Percentiles rank a stretch among this genome's conserved stretches.
Conservation (phyloP, 2,329 filamentous ascomycete species). For the Dactylellina cionopaga region DNA sequence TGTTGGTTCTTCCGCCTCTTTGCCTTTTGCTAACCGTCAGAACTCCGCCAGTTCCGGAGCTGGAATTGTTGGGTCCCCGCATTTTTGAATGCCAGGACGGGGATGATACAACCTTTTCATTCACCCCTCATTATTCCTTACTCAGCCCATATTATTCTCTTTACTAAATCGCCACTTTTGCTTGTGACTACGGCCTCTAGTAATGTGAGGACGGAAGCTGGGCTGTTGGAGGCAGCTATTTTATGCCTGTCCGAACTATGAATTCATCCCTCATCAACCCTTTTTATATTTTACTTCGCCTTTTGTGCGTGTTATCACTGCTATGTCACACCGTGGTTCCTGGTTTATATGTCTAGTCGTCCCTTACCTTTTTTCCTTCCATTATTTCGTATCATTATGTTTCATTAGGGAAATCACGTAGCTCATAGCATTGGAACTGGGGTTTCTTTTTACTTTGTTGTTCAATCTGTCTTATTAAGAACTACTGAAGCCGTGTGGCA, state of each 20-base stretch:
- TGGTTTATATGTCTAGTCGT: conserved; percentile 8
- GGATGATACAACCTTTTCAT: background rate
- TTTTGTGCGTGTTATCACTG: conserved; percentile 12
- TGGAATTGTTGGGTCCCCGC: conserved; percentile 35
- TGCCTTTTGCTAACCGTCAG: conserved; percentile 34
- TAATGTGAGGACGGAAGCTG: too few species aligned
- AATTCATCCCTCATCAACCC: background rate
- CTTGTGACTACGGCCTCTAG: too few species aligned
- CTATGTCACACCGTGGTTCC: conserved; percentile 32
- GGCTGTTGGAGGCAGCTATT: too few species aligned
- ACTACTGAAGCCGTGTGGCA: conserved; percentile 27
- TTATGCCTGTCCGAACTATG: background rate
- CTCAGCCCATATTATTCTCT: background rate
- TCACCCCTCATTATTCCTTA: background rate
- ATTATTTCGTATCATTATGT: conserved; percentile 15
- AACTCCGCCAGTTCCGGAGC: conserved; percentile 14
- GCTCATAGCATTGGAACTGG: conserved; percentile 52
- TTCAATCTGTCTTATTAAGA: background rate
- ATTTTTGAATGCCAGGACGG: conserved; percentile 7
- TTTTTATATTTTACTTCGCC: conserved; percentile 3
- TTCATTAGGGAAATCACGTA: conserved; percentile 48
- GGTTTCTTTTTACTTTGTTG: conserved; percentile 23
- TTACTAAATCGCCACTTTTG: too few species aligned
- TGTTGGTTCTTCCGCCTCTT: conserved; percentile 8
- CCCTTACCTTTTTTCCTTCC: conserved; percentile 5